phyloP scores from a whole-genome alignment of 805 yeast species.

The Suhomyces faveliae region DNA sequence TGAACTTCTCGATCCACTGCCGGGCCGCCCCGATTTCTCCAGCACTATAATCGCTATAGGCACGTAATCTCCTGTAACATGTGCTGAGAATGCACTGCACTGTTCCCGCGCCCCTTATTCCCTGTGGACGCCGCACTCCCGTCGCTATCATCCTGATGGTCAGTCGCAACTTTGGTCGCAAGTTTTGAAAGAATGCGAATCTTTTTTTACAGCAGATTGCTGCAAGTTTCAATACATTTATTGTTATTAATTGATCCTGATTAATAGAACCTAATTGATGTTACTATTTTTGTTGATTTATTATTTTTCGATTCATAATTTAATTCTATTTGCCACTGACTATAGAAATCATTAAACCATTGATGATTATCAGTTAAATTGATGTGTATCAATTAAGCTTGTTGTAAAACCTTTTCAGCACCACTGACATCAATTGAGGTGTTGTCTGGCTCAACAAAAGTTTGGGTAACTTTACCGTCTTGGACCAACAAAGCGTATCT shows the following conservation, averaged over 20 bases:
- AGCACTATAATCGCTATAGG: constrained; percentile 9
- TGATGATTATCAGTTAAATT: background rate
- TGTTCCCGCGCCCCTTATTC: background rate
- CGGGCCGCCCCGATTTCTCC: constrained; percentile 34
- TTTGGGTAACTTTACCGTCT: constrained; percentile 65
- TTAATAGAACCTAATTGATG: too few relatives aligned
- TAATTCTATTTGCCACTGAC: too few relatives aligned
- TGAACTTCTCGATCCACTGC: constrained; percentile 42
- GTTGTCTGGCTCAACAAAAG: constrained; percentile 80
- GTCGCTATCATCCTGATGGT: too few relatives aligned
- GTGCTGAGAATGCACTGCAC: background rate
- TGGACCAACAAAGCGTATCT: constrained; percentile 76
- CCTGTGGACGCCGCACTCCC: too few relatives aligned
- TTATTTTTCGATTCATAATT: too few relatives aligned
- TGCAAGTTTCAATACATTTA: too few relatives aligned
- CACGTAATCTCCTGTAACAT: background rate
- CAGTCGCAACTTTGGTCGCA: too few relatives aligned
- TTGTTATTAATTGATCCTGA: too few relatives aligned
- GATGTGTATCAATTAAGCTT: constrained; percentile 13
- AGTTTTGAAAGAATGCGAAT: background rate
- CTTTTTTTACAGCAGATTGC: too few relatives aligned
- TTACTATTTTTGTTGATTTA: background rate
- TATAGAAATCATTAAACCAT: too few relatives aligned
- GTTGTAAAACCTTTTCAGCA: constrained; percentile 44
- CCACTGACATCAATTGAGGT: constrained; percentile 60